A percentile compares a stretch with the other conserved stretches of the same genome.
Evolutionary conservation across 371 early-diverging fungal genomes (phyloP).

Genomic region (Apophysomyces elegans): DNA sequence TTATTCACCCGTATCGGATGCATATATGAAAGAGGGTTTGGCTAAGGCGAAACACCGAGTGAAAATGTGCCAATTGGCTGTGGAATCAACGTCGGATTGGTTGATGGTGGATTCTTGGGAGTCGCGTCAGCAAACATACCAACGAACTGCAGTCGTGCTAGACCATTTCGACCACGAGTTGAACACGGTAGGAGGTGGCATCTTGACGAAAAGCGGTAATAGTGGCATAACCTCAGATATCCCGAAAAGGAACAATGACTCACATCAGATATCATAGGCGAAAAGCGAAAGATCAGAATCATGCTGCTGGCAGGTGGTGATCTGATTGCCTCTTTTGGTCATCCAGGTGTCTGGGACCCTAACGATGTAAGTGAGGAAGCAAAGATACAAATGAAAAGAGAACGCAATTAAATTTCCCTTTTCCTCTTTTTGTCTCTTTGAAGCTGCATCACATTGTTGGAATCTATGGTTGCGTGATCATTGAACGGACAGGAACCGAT

Average conservation of each 20-base stretch:
- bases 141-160: slow-evolving; percentile 88
- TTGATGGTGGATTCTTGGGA: slow-evolving; percentile 98
- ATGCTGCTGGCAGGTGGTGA: slow-evolving; percentile 97
- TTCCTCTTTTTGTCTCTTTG: background rate
- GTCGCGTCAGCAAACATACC: slow-evolving; percentile 76
- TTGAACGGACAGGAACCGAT: slow-evolving; percentile 95
- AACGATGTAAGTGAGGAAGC: slow-evolving; percentile 73
- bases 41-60: slow-evolving; percentile 88
- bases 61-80: slow-evolving; percentile 92
- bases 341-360: slow-evolving; percentile 90
- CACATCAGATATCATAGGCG: slow-evolving; percentile 34
- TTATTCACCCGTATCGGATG: slow-evolving; percentile 95
- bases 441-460: slow-evolving; percentile 95
- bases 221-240: background rate
- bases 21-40: slow-evolving; percentile 90
- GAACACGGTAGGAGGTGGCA: slow-evolving; percentile 70
- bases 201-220: slow-evolving; percentile 55
- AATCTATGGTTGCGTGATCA: slow-evolving; percentile 90
- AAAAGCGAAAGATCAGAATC: slow-evolving; percentile 71
- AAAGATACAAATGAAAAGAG: background rate
- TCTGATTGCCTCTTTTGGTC: slow-evolving; percentile 93
- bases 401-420: no score
- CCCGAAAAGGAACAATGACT: background rate
- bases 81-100: slow-evolving; percentile 83
- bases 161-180: slow-evolving; percentile 93